These are phyloP conservation scores for Madurella fahalii DNA, from an alignment of 2,329 filamentous ascomycete species.

Conservation along the genomic window DNA sequence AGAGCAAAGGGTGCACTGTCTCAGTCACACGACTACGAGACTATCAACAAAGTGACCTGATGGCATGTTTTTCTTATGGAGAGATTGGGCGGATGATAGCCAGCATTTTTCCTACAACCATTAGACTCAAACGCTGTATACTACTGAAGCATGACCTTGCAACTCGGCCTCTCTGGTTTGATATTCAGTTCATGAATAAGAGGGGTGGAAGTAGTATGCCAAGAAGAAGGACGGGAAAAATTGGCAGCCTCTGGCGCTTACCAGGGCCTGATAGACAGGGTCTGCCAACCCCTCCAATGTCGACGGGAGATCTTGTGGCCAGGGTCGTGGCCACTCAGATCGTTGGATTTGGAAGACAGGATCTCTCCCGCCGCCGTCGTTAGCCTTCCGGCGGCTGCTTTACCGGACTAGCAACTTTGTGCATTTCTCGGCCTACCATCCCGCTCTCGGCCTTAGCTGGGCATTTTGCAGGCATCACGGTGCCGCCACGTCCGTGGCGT, in stretches of 20 bases:
- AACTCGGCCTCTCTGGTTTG: no score
- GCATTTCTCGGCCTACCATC: slow-evolving; percentile 2
- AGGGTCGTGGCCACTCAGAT: slow-evolving; percentile 13
- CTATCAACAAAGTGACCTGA: no score
- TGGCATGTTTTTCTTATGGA: no score
- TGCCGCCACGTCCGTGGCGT: slow-evolving; percentile 7
- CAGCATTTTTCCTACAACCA: no score
- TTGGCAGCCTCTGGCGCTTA: slow-evolving; percentile 24
- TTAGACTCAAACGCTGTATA: no score
- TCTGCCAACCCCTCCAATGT: slow-evolving; percentile 21
- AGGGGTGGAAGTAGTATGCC: not conserved
- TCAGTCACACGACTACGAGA: no score
- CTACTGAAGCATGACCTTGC: no score
- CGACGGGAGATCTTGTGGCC: slow-evolving; percentile 3
- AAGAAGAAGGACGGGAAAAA: not conserved
- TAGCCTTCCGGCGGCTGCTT: slow-evolving; percentile 21
- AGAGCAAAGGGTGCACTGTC: not conserved
- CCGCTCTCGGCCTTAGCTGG: not conserved
- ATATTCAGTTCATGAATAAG: no score
- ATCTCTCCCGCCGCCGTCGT: slow-evolving; percentile 17
- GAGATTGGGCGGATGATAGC: no score
- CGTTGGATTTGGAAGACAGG: slow-evolving; percentile 1
- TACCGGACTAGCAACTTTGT: slow-evolving; percentile 16
- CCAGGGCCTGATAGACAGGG: slow-evolving; percentile 20
- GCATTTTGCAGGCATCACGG: not conserved